These are phyloP conservation scores for Zygosaccharomyces sapae DNA, from an alignment of 1,139 yeast genomes.

Conservation along the genomic window DNA sequence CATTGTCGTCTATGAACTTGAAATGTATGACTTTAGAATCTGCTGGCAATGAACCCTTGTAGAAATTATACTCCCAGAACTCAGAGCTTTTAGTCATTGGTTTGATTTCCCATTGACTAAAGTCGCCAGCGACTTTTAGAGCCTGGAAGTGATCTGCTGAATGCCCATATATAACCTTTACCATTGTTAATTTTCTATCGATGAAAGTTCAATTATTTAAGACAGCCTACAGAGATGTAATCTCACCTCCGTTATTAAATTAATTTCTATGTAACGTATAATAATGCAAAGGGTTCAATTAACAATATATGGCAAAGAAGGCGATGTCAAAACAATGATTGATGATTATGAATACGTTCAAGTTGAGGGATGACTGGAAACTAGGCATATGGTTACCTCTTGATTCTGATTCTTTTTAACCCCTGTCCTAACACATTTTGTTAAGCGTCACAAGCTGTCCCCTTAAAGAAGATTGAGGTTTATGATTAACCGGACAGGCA, in stretches of 20 bases:
- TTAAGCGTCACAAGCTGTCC: neutral
- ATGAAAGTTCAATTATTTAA: no score
- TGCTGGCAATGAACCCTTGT: slow-evolving; percentile 12
- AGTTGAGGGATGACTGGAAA: neutral
- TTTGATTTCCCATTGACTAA: slow-evolving; percentile 27
- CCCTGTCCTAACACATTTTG: slow-evolving; percentile 2
- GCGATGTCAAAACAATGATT: no score
- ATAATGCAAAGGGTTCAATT: neutral
- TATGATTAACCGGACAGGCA: slow-evolving; percentile 5
- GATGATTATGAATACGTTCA: neutral
- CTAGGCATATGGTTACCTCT: neutral
- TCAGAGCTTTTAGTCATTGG: slow-evolving; percentile 24
- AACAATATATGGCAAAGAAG: no score
- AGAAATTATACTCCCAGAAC: slow-evolving; percentile 26
- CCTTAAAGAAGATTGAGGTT: neutral
- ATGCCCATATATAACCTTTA: slow-evolving; percentile 25
- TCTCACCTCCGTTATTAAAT: no score
- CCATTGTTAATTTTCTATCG: slow-evolving; percentile 11
- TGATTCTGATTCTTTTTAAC: neutral
- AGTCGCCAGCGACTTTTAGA: slow-evolving; percentile 33
- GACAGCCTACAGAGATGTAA: no score
- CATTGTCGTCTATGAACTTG: slow-evolving; percentile 39
- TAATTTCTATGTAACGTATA: no score
- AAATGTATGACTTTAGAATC: slow-evolving; percentile 23
- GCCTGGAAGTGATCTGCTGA: slow-evolving; percentile 15